phyloP scores from a whole-genome alignment of 306 rosid genomes.

The Vigna radiata region DNA sequence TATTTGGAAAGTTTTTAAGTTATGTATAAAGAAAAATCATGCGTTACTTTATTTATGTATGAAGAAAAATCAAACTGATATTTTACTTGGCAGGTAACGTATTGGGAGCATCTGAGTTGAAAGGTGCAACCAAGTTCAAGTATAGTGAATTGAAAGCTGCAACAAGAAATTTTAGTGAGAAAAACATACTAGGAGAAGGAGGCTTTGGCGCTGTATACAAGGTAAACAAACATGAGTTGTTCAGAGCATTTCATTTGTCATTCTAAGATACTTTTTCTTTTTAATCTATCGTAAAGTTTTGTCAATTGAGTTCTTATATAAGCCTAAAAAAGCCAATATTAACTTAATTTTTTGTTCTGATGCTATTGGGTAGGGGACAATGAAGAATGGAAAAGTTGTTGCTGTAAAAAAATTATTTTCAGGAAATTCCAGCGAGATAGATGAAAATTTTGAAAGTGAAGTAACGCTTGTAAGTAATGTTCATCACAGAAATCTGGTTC shows the following conservation, averaged over 20 bases:
- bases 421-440: constrained; percentile 53
- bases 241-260: background rate
- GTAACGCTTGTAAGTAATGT: constrained; percentile 63
- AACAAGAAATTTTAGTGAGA: constrained; percentile 58
- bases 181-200: constrained; percentile 70
- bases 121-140: constrained; percentile 58
- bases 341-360: too few relatives aligned
- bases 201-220: constrained; percentile 74
- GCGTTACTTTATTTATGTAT: background rate
- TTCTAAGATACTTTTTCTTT: background rate
- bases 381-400: constrained; percentile 56
- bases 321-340: too few relatives aligned
- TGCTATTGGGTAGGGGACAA: background rate
- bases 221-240: constrained; percentile 42
- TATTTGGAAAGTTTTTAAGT: background rate
- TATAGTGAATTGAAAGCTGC: constrained; percentile 63
- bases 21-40: too few relatives aligned
- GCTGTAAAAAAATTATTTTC: constrained; percentile 66
- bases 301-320: too few relatives aligned
- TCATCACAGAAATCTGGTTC: constrained; percentile 1
- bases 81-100: constrained; percentile 50
- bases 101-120: constrained; percentile 67
- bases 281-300: background rate
- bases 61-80: background rate
- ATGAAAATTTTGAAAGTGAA: constrained; percentile 65